phyloP scores from a whole-genome alignment of 768 basidiomycete genomes.

The Mycena amicta region DNA sequence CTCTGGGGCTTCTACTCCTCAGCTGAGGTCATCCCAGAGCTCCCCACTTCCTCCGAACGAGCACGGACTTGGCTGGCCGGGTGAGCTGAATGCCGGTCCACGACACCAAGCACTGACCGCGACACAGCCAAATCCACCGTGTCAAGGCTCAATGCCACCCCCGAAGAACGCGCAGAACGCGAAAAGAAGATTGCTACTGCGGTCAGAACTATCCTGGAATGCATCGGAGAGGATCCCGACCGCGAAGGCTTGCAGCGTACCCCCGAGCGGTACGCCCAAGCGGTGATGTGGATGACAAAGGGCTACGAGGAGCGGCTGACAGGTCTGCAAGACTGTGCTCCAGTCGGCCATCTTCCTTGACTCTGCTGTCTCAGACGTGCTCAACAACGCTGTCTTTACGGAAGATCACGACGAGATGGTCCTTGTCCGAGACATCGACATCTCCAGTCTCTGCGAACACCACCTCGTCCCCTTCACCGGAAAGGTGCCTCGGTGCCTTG shows the following conservation, averaged over 20 bases:
- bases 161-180: slow-evolving; percentile 68
- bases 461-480: slow-evolving; percentile 98
- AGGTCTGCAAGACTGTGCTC: slow-evolving; percentile 47
- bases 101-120: not conserved
- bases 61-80: slow-evolving; percentile 92
- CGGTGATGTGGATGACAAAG: slow-evolving; percentile 98
- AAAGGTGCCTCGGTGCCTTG: slow-evolving; percentile 61
- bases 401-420: slow-evolving; percentile 99
- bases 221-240: slow-evolving; percentile 97
- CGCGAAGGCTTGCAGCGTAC: slow-evolving; percentile 91
- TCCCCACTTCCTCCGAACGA: slow-evolving; percentile 35
- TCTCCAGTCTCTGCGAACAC: slow-evolving; percentile 97
- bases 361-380: slow-evolving; percentile 69
- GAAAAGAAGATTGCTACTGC: slow-evolving; percentile 81
- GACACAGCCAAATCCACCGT: slow-evolving; percentile 85
- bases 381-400: slow-evolving; percentile 97
- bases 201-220: slow-evolving; percentile 90
- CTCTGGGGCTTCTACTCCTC: slow-evolving; percentile 70
- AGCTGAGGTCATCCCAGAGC: slow-evolving; percentile 45
- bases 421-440: slow-evolving; percentile 94
- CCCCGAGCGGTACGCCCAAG: slow-evolving; percentile 94
- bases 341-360: slow-evolving; percentile 9
- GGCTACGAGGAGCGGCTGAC: slow-evolving; percentile 96
- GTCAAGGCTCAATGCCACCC: slow-evolving; percentile 78
- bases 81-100: slow-evolving; percentile 40